Percentiles rank a stretch among this genome's conserved stretches.
phyloP scores from a whole-genome alignment of 495 filamentous ascomycete genomes.

The Penicillium daleae region DNA sequence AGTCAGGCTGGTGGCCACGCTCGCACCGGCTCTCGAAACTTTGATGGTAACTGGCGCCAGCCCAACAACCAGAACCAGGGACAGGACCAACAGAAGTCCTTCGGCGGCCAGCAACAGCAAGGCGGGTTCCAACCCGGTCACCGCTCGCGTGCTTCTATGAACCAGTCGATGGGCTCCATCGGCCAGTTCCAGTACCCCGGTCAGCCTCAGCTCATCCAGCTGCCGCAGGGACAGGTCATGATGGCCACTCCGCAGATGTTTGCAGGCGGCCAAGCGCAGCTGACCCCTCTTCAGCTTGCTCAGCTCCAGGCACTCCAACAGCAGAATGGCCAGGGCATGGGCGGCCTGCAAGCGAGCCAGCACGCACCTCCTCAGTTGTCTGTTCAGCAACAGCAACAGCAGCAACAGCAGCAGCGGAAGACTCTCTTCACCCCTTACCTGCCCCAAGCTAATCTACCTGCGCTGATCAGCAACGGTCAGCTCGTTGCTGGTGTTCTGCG shows the following conservation, averaged over 20 bases:
- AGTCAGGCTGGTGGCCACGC: conserved; percentile 70
- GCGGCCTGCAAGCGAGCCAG: conserved; percentile 71
- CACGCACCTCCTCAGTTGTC: conserved; percentile 68
- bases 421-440: conserved; percentile 98
- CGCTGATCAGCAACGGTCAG: conserved; percentile 87
- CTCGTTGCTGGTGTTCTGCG: conserved; percentile 95
- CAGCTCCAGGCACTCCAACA: conserved; percentile 92
- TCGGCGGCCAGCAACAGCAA: conserved; percentile 63
- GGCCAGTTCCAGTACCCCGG: conserved; percentile 87
- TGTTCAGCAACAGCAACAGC: conserved; percentile 62
- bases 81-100: conserved; percentile 61
- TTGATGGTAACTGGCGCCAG: conserved; percentile 97
- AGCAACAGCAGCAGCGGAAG: conserved; percentile 93
- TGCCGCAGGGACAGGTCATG: conserved; percentile 82
- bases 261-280: conserved; percentile 65
- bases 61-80: conserved; percentile 66
- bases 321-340: conserved; percentile 75
- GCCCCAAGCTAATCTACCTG: conserved; percentile 91
- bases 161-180: conserved; percentile 82
- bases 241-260: conserved; percentile 75
- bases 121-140: conserved; percentile 88
- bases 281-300: conserved; percentile 86
- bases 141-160: conserved; percentile 80
- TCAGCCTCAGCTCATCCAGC: conserved; percentile 89
- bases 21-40: conserved; percentile 84